A percentile compares a stretch with the other conserved stretches of the same genome.
These are phyloP conservation scores for Phytophthora fragariaefolia DNA, from an alignment of 352 stramenopile genomes.

Conservation along the genomic window DNA sequence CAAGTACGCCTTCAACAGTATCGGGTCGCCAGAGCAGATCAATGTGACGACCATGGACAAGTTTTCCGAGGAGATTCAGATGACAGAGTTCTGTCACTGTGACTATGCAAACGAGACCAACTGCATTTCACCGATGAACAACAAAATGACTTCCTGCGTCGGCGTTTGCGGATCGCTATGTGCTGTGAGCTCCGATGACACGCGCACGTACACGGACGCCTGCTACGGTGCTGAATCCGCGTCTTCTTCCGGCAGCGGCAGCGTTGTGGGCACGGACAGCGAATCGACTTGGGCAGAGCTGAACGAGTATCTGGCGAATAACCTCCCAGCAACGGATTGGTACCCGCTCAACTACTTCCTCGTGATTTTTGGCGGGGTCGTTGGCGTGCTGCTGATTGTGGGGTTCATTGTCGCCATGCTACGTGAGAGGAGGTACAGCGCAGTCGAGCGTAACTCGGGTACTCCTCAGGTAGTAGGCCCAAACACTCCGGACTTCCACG, in stretches of 20 bases:
- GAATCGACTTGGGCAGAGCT: constrained; percentile 49
- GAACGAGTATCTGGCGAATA: constrained; percentile 44
- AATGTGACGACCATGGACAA: constrained; percentile 62
- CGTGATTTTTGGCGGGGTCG: constrained; percentile 49
- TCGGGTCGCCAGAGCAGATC: constrained; percentile 68
- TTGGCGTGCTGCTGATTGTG: constrained; percentile 46
- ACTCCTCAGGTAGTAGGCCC: constrained; percentile 29
- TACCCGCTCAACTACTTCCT: constrained; percentile 58
- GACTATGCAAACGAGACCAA: constrained; percentile 44
- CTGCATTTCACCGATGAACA: constrained; percentile 61
- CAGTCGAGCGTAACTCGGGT: constrained; percentile 11
- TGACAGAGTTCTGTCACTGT: constrained; percentile 54
- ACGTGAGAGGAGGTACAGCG: constrained; percentile 32
- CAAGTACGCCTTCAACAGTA: constrained; percentile 63
- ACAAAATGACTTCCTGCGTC: constrained; percentile 52
- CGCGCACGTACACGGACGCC: constrained; percentile 47
- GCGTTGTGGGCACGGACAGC: constrained; percentile 6
- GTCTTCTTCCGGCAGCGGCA: constrained; percentile 28
- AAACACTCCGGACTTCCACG: constrained; percentile 31
- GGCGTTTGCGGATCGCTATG: constrained; percentile 61
- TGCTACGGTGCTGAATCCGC: constrained; percentile 36
- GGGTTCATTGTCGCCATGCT: constrained; percentile 46
- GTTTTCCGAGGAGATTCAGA: constrained; percentile 30
- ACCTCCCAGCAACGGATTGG: constrained; percentile 50
- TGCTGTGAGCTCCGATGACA: constrained; percentile 41